A percentile compares a stretch with the other conserved stretches of the same genome.
phyloP scores from a whole-genome alignment of 2,329 filamentous ascomycete species.

The Lojkania enalia region DNA sequence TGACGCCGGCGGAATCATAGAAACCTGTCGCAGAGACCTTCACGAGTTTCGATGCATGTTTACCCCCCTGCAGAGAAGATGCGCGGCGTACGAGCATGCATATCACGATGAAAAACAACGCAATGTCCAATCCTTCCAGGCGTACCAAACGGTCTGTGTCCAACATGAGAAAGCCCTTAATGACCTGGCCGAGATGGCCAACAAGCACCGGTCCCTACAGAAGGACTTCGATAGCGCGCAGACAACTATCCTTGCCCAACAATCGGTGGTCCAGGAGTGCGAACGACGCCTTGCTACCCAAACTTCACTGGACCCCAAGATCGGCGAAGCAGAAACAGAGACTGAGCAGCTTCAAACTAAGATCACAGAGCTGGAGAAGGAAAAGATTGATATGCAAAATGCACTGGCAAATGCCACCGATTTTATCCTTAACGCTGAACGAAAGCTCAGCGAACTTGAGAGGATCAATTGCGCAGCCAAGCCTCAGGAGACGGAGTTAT shows the following conservation, averaged over 20 bases:
- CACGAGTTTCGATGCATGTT: constrained; percentile 1
- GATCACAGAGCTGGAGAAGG: constrained; percentile 7
- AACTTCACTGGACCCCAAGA: constrained; percentile 7
- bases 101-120: constrained; percentile 8
- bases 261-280: constrained; percentile 8
- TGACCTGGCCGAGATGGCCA: constrained; percentile 5
- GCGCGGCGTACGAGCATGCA: neutral
- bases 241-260: constrained; percentile 7
- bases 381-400: constrained; percentile 6
- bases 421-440: constrained; percentile 7
- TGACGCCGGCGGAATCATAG: constrained; percentile 4
- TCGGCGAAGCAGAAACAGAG: neutral
- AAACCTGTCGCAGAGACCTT: constrained; percentile 7
- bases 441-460: constrained; percentile 1
- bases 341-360: constrained; percentile 5
- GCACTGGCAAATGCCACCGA: constrained; percentile 5
- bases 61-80: constrained; percentile 4
- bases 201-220: constrained; percentile 3
- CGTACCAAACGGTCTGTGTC: constrained; percentile 3
- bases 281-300: constrained; percentile 6
- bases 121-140: constrained; percentile 4
- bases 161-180: constrained; percentile 5
- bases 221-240: constrained; percentile 7
- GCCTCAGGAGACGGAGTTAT: constrained; percentile 1
- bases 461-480: neutral